Evolutionary conservation across 805 yeast species (phyloP).

Genomic region (Candida silvicultrix): DNA sequence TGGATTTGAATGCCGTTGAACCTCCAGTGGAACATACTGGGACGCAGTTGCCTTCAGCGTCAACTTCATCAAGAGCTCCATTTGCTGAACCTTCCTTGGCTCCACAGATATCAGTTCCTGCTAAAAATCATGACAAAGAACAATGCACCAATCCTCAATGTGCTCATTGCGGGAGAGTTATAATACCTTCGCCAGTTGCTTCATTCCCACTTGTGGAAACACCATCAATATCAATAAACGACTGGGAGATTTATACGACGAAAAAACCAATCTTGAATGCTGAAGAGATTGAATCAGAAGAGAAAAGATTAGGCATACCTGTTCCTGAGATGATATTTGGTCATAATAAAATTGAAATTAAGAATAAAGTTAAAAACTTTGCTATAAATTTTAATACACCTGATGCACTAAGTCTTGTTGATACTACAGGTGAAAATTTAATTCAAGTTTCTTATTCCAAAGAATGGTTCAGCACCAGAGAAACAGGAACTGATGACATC

Average conservation of each 20-base stretch:
- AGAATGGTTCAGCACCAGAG: conserved; percentile 56
- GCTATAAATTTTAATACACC: conserved; percentile 63
- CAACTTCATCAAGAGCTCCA: too few species aligned
- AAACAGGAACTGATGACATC: conserved; percentile 34
- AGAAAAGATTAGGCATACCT: conserved; percentile 61
- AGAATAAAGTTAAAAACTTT: conserved; percentile 34
- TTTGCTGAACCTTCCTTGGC: too few species aligned
- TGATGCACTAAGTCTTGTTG: conserved; percentile 64
- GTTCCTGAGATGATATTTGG: conserved; percentile 98
- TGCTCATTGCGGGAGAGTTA: conserved; percentile 60
- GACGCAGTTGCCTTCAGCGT: neutral
- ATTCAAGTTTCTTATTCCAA: conserved; percentile 80
- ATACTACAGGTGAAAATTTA: conserved; percentile 42
- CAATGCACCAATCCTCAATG: conserved; percentile 40
- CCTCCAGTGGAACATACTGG: conserved; percentile 10
- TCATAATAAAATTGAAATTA: conserved; percentile 56
- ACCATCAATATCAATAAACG: conserved; percentile 63
- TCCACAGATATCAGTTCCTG: conserved; percentile 32
- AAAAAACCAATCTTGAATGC: conserved; percentile 75
- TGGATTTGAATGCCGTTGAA: conserved; percentile 1
- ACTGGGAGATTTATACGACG: conserved; percentile 71
- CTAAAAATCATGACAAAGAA: conserved; percentile 28
- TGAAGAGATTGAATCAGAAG: conserved; percentile 62
- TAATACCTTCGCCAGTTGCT: conserved; percentile 73
- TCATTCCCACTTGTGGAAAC: conserved; percentile 54